Percentiles rank a stretch among this genome's conserved stretches.
Conservation (phyloP, 2,329 filamentous ascomycete genomes). For the Microdochium trichocladiopsis region DNA sequence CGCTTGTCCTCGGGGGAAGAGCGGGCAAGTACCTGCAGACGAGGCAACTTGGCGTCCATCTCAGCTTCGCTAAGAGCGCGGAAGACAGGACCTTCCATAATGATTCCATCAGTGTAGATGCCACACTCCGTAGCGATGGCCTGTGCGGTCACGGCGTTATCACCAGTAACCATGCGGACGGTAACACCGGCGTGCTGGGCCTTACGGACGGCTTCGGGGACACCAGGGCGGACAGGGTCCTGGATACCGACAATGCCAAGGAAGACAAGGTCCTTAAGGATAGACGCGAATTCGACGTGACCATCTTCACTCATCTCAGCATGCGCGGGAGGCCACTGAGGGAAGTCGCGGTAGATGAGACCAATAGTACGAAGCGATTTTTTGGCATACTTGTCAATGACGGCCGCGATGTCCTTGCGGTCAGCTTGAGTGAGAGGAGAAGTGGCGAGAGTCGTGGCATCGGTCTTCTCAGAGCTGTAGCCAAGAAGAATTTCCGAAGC, state of each 20-base stretch:
- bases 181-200: constrained; percentile 63
- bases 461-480: constrained; percentile 28
- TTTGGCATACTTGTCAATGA: constrained; percentile 56
- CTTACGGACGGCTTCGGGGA: constrained; percentile 58
- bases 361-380: constrained; percentile 70
- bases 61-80: constrained; percentile 51
- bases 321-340: constrained; percentile 63
- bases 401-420: constrained; percentile 40
- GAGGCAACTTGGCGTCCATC: constrained; percentile 50
- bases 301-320: constrained; percentile 48
- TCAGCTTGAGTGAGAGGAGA: constrained; percentile 48
- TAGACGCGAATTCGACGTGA: constrained; percentile 51
- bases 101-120: constrained; percentile 54
- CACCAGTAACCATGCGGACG: constrained; percentile 70
- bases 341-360: constrained; percentile 66
- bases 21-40: constrained; percentile 56
- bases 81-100: constrained; percentile 65
- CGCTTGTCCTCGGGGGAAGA: constrained; percentile 62
- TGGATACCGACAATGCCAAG: constrained; percentile 68
- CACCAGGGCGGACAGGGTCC: constrained; percentile 63
- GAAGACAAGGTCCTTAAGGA: constrained; percentile 69
- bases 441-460: constrained; percentile 28
- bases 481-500: constrained; percentile 48
- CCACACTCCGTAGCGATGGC: constrained; percentile 71
- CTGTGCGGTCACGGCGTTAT: constrained; percentile 64